These are phyloP conservation scores for Dimocarpus longan DNA, from an alignment of 345 rosid species.

Conservation along the genomic window DNA sequence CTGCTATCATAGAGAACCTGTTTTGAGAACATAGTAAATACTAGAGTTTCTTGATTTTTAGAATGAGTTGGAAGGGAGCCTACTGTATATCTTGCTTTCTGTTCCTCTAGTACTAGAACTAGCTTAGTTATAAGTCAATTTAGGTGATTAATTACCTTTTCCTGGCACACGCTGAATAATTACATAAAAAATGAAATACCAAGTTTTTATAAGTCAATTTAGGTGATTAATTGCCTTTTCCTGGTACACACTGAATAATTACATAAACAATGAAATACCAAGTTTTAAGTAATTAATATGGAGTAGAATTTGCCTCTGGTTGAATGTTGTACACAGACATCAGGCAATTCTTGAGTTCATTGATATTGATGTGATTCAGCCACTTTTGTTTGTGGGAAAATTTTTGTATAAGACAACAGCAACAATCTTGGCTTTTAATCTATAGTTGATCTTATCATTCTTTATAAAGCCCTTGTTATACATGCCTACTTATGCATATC, in stretches of 20 bases:
- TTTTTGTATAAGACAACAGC: background rate
- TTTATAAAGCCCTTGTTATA: background rate
- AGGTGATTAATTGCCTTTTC: too few species aligned
- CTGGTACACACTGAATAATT: too few species aligned
- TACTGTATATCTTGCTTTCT: background rate
- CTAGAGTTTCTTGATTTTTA: background rate
- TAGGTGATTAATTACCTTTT: too few species aligned
- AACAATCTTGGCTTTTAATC: background rate
- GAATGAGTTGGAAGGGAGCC: background rate
- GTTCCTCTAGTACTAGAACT: background rate
- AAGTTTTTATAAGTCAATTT: background rate
- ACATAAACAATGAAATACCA: background rate
- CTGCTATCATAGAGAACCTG: background rate
- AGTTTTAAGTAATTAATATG: slow-evolving; percentile 5
- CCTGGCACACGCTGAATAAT: too few species aligned
- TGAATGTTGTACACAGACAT: background rate
- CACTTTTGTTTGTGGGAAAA: background rate
- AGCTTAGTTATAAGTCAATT: background rate
- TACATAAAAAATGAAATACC: background rate
- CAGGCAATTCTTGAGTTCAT: background rate
- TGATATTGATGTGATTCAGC: background rate
- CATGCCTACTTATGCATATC: background rate
- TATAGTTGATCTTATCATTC: background rate
- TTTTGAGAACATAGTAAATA: background rate
- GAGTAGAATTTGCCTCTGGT: slow-evolving; percentile 6